Base-by-base conservation (phyloP, 345 rosid species). In the Hibiscus tridactylites region DNA sequence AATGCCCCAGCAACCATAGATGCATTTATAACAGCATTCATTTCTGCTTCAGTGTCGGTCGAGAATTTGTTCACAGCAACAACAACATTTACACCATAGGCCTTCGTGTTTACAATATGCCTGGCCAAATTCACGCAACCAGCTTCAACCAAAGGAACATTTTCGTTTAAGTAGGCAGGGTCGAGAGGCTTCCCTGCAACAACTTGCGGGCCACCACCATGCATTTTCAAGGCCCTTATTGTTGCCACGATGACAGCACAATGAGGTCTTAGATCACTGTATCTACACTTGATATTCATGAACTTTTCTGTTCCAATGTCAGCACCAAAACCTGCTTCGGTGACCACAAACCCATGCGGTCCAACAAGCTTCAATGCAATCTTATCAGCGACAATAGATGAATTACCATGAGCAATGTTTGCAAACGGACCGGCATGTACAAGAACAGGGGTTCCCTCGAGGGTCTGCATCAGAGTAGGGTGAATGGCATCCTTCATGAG, bases 361-460 rank as follows among this genome's bases (percentile, higher is more conserved):
- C 99, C 96, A n/a, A 91, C 98, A 33, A 91, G 81, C 81, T 96
- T 96, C 79, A 96, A 35, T 2, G 99, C 99, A 61, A 96, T 96
- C 77, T 91, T 96, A 77, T 96, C 99, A 15, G 99, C 99, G 52
- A 96, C 96, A 2, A 96, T 84, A 9, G 99, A 96, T 21, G 99
- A 92, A 80, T 96, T 96, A 8, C 99, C 99, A 65, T 96, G 99
- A 76, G 99, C 98, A 74, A 96, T 96, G 72, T 92, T 96, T 19
- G 99, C 98, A 84, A 96, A 96, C 26, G 98, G 99, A 77, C 99
- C 99, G 3, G 99, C 99, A 65, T 92, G 99, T 67, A 96, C 98
- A 31, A 96, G 88, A 50, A 92, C 99, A 73, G 99, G 98, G 28
- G 98, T 96, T 21, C 99, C 99, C 81, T 96, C 99, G 42, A 96